These are phyloP conservation scores for Drosera spatulata DNA, from an alignment of 179 eudicot species.

Conservation along the genomic window DNA sequence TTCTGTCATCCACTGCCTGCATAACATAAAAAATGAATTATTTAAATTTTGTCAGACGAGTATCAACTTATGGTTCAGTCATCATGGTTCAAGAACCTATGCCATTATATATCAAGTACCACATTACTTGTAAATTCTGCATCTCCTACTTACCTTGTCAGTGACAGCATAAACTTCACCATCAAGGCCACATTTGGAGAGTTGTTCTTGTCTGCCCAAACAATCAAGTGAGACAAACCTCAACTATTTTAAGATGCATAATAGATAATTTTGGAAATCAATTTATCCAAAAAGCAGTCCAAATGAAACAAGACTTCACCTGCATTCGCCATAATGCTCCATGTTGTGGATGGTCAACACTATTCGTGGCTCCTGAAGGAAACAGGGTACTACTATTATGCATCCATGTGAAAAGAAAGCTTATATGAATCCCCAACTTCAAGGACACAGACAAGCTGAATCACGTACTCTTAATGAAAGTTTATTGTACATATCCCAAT, in stretches of 20 bases:
- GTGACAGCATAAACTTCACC: slow-evolving; percentile 63
- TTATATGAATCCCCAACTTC: background rate
- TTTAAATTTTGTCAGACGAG: background rate
- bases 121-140: background rate
- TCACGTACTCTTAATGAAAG: slow-evolving; percentile 67
- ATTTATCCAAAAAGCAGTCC: background rate
- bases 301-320: slow-evolving; percentile 20
- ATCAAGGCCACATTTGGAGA: slow-evolving; percentile 71
- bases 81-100: background rate
- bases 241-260: background rate
- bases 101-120: background rate
- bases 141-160: slow-evolving; percentile 51
- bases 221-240: slow-evolving; percentile 1
- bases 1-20: slow-evolving; percentile 88
- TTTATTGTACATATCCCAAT: slow-evolving; percentile 77
- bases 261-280: background rate
- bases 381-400: slow-evolving; percentile 9
- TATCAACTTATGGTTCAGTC: too few relatives aligned
- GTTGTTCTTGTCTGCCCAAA: slow-evolving; percentile 61
- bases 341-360: slow-evolving; percentile 89
- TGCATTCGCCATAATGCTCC: slow-evolving; percentile 93
- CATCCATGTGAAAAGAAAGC: background rate
- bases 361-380: slow-evolving; percentile 63
- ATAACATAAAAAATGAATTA: slow-evolving; percentile 3
- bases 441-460: background rate